Base-by-base conservation (phyloP, 306 rosid genomes). In the Psophocarpus tetragonolobus region DNA sequence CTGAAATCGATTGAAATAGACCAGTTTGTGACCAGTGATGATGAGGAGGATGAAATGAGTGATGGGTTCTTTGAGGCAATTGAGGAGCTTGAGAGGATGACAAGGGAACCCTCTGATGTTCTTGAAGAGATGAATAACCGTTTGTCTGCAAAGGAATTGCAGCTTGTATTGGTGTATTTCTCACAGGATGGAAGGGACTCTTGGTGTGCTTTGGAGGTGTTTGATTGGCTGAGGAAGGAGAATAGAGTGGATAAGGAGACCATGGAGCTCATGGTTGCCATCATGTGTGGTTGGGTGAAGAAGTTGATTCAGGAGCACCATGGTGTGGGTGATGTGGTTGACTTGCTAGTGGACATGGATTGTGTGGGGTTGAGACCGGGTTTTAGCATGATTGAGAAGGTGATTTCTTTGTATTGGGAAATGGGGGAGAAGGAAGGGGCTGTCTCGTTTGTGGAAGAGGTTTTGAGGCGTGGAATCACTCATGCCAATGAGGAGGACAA, bases 161-260 rank as follows among this genome's bases (percentile, higher is more conserved):
- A 95, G 83, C 97, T 95, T 21, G 99, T 95, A 77, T 78, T 95
- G 51, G 97, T 92, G 14, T 95, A 92, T 74, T 95, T 95, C 83
- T 86, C 99, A 1, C 97, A 95, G 73, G 99, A 95, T 50, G 99
- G 99, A 4, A 91, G 99, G 72, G 99, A 95, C 78, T 92, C 97
- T 0, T 95, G 99, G 99, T 95, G 96, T 80, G 97, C 99, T 1
- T 83, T 95, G 56, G 99, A 95, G 86, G 99, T 92, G 83, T 95
- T 95, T 85, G 98, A 95, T 84, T 95, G 98, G 98, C 87, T 95
- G 15, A 81, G 94, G 29, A 95, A 91, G 80, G 98, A 95, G 85
- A 95, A 95, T 21, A 84, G 93, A 75, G 97, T 95, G 8, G 98
- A 95, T 41, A 88, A 92, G 84, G 98, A 95, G 83, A 95, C 97